phyloP scores from a whole-genome alignment of 2,329 filamentous ascomycete genomes.

The Trichophyton schoenleinii region DNA sequence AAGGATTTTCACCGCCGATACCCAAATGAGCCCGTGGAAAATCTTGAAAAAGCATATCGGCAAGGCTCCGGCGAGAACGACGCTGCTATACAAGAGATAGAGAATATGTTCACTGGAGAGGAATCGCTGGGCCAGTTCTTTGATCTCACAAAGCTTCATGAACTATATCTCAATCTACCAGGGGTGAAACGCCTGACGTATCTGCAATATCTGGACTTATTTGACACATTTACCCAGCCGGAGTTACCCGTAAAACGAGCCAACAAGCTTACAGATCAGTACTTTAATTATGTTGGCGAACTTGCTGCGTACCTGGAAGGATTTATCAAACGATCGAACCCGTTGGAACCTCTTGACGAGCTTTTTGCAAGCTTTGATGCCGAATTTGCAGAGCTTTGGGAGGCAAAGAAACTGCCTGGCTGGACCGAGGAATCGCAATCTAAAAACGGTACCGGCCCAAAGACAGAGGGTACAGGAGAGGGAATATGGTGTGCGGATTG shows the following conservation, averaged over 20 bases:
- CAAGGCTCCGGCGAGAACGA: conserved; percentile 55
- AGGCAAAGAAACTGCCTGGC: conserved; percentile 61
- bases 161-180: conserved; percentile 79
- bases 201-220: conserved; percentile 81
- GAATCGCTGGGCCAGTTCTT: conserved; percentile 88
- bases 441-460: conserved; percentile 30
- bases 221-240: conserved; percentile 72
- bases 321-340: conserved; percentile 73
- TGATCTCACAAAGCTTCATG: conserved; percentile 72
- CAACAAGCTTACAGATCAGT: conserved; percentile 84
- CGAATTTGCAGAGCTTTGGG: conserved; percentile 77
- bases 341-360: conserved; percentile 73
- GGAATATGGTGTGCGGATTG: conserved; percentile 84
- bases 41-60: conserved; percentile 85
- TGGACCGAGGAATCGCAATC: conserved; percentile 52
- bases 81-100: conserved; percentile 55
- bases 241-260: conserved; percentile 60
- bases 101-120: conserved; percentile 89
- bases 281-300: conserved; percentile 76
- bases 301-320: conserved; percentile 73
- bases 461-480: conserved; percentile 47
- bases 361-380: conserved; percentile 63
- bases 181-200: conserved; percentile 77
- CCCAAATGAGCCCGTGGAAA: conserved; percentile 88
- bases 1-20: conserved; percentile 83